A percentile compares a stretch with the other conserved stretches of the same genome.
Conservation (phyloP, 192 early-diverging fungal species). For the Coemansia sp. region DNA sequence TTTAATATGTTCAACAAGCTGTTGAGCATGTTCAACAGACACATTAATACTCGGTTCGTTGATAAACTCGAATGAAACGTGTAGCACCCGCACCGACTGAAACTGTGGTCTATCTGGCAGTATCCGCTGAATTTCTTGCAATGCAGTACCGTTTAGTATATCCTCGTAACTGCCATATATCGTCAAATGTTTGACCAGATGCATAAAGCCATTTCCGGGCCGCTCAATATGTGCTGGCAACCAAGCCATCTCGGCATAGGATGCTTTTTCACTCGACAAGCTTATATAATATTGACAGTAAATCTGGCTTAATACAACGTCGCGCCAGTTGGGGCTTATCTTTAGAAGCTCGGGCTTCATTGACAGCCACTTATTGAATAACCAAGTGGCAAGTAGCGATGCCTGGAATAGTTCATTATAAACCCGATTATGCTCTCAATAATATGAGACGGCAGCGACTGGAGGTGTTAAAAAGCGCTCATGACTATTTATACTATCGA, state of each 20-base stretch:
- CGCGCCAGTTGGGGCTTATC: no score
- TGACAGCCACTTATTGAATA: no score
- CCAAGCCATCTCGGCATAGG: background rate
- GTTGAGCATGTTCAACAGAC: no score
- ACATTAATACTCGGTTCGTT: background rate
- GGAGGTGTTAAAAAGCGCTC: background rate
- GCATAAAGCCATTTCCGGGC: background rate
- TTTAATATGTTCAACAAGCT: conserved; percentile 1
- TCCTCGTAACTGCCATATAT: background rate
- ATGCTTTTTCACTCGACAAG: no score
- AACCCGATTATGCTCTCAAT: conserved; percentile 7
- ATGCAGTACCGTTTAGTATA: conserved; percentile 1
- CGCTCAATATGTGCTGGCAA: background rate
- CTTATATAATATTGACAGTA: no score
- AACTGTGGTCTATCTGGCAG: no score
- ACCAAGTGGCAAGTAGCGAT: background rate
- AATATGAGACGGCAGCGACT: background rate
- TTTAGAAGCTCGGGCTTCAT: no score
- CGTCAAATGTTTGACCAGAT: background rate
- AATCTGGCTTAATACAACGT: no score
- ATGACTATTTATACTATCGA: background rate
- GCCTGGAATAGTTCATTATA: background rate
- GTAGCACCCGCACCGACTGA: background rate
- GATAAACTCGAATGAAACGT: background rate
- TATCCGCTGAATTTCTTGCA: background rate